phyloP scores from a whole-genome alignment of 371 early-diverging fungal species.

The Saksenaea vasiformis region DNA sequence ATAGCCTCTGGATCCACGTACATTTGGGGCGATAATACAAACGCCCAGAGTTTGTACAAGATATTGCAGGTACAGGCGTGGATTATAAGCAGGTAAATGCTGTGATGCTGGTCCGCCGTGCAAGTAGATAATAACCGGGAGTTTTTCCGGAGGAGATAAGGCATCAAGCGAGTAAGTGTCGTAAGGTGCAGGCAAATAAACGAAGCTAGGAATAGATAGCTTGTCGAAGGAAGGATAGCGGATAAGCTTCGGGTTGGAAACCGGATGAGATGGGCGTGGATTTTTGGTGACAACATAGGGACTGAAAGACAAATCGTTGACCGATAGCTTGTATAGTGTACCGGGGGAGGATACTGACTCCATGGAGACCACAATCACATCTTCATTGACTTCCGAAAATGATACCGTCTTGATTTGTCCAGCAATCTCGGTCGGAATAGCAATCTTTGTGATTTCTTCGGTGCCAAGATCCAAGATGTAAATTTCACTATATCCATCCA shows the following conservation, averaged over 20 bases:
- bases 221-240: background rate
- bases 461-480: slow-evolving; percentile 4
- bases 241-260: background rate
- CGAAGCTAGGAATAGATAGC: slow-evolving; percentile 22
- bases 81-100: slow-evolving; percentile 15
- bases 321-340: background rate
- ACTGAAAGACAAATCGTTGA: background rate
- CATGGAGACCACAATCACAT: background rate
- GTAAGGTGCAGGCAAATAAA: slow-evolving; percentile 11
- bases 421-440: background rate
- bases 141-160: slow-evolving; percentile 2
- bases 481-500: background rate
- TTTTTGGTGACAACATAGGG: background rate
- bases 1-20: slow-evolving; percentile 26
- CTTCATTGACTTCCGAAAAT: background rate
- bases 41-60: slow-evolving; percentile 17
- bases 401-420: background rate
- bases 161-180: background rate
- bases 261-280: background rate
- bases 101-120: slow-evolving; percentile 29
- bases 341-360: slow-evolving; percentile 9
- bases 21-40: slow-evolving; percentile 22
- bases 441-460: slow-evolving; percentile 1
- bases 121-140: slow-evolving; percentile 22
- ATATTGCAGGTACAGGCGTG: slow-evolving; percentile 23